Base-by-base conservation (phyloP, 805 yeast genomes). In the Ogataea saltuana region DNA sequence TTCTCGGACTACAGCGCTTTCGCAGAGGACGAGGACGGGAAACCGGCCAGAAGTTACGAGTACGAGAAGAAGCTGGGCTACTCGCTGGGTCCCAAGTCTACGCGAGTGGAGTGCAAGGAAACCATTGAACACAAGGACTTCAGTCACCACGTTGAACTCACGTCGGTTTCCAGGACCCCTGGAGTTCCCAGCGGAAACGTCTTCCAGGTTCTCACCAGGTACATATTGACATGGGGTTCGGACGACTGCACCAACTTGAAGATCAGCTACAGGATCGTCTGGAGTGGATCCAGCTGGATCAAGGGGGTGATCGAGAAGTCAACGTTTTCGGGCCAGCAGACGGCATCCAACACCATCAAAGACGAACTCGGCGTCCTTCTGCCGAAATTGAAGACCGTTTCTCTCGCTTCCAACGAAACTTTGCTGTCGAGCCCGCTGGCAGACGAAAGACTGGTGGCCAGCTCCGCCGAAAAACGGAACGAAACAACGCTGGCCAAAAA, bases 261-360 rank as follows among this genome's bases (percentile, higher is more conserved):
- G 33, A 64, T 85, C n/a, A 76, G 89, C n/a, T 86, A 76, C 61
- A 78, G 79, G 69, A 75, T 91, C 30, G 83, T 85, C 34, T 93
- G 99, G 99, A 78, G 85, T 0, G 96, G 93, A 2, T 76, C 84
- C 40, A 85, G 96, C 46, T 93, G 97, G 97, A 78, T 93, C 56
- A 90, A 88, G 61, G 76, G 85, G 11, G 81, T 95, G 42, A 85
- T 93, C 49, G 98, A 93, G 59, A 83, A 81, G 49, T 90, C 90
- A 44, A 83, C 96, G 11, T 68, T 73, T 34, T 78, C 81, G 25
- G 99, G 99, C 0, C 97, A 89, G 61, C 69, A 73, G 34, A 74
- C 78, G 4, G 82, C 81, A 3, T 76, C 85, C 0, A 65, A 57
- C 4, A 69, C 67, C 27, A 58, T 81, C 15, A 51, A 61, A 32